A percentile compares a stretch with the other conserved stretches of the same genome.
These are phyloP conservation scores for Pythium inflatum DNA, from an alignment of 352 stramenopile genomes.

Conservation along the genomic window DNA sequence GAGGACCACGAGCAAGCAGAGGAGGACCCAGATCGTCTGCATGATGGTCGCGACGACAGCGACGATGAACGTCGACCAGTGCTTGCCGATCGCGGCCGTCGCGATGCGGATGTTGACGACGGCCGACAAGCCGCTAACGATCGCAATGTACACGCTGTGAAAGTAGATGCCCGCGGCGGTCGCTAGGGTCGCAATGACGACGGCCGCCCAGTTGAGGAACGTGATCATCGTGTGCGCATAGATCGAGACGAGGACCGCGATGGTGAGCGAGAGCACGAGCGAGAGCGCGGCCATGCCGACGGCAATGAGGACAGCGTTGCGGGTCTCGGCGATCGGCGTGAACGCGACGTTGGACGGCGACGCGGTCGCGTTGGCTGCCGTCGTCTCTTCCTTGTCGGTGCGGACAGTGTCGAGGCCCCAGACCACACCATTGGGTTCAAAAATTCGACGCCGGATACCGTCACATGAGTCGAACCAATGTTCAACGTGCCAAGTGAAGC, in stretches of 20 bases:
- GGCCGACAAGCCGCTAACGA: not conserved
- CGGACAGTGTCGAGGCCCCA: conserved; percentile 4
- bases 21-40: conserved; percentile 86
- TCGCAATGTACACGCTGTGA: not conserved
- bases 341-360: conserved; percentile 16
- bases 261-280: conserved; percentile 55
- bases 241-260: conserved; percentile 76
- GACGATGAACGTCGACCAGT: conserved; percentile 2
- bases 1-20: conserved; percentile 86
- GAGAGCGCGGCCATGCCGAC: conserved; percentile 40
- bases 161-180: not conserved
- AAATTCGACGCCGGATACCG: no score
- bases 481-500: no score
- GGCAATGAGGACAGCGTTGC: conserved; percentile 14
- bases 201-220: conserved; percentile 57
- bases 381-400: not conserved
- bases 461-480: no score
- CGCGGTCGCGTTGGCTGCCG: not conserved
- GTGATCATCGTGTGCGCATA: conserved; percentile 73
- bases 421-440: not conserved
- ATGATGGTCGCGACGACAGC: conserved; percentile 69
- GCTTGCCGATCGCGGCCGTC: not conserved
- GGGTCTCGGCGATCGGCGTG: conserved; percentile 58
- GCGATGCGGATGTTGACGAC: not conserved
- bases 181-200: conserved; percentile 34